phyloP scores from a whole-genome alignment of 495 filamentous ascomycete genomes.

The Cercophora scortea region DNA sequence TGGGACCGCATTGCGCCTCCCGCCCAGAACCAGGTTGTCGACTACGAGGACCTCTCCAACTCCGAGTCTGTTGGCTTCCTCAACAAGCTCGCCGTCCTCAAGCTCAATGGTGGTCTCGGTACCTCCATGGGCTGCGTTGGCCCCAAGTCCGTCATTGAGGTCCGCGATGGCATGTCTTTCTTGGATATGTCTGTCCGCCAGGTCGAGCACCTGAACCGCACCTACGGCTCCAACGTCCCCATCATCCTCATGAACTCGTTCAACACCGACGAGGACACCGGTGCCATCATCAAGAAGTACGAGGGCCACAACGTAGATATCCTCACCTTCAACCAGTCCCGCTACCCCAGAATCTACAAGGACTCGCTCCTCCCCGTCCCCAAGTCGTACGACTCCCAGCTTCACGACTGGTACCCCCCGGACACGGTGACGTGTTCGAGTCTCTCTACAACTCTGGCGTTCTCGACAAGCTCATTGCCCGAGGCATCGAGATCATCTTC shows the following conservation, averaged over 20 bases:
- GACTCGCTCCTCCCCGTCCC: conserved; percentile 95
- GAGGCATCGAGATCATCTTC: conserved; percentile 97
- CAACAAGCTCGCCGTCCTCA: conserved; percentile 95
- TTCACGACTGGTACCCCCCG: conserved; percentile 99
- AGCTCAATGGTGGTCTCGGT: conserved; percentile 98
- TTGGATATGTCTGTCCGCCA: conserved; percentile 97
- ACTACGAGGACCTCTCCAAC: conserved; percentile 80
- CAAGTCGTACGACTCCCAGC: conserved; percentile 77
- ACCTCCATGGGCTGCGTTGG: conserved; percentile 99
- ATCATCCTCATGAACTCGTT: conserved; percentile 99
- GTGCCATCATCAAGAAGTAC: conserved; percentile 99
- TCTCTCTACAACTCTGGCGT: conserved; percentile 99
- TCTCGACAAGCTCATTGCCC: conserved; percentile 88
- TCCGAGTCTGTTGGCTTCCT: conserved; percentile 86
- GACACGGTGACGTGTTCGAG: conserved; percentile 99
- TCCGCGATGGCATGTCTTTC: conserved; percentile 99
- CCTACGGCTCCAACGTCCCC: conserved; percentile 92
- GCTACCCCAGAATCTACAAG: conserved; percentile 94
- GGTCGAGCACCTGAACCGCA: conserved; percentile 98
- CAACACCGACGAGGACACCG: conserved; percentile 98
- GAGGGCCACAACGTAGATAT: conserved; percentile 99
- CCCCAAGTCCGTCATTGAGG: conserved; percentile 98
- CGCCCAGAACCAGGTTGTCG: conserved; percentile 81
- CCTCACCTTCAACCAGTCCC: conserved; percentile 99
- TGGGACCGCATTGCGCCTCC: conserved; percentile 96